These are phyloP conservation scores for Iodosphaeria phyllophila DNA, from an alignment of 2,329 filamentous ascomycete species.

Conservation along the genomic window DNA sequence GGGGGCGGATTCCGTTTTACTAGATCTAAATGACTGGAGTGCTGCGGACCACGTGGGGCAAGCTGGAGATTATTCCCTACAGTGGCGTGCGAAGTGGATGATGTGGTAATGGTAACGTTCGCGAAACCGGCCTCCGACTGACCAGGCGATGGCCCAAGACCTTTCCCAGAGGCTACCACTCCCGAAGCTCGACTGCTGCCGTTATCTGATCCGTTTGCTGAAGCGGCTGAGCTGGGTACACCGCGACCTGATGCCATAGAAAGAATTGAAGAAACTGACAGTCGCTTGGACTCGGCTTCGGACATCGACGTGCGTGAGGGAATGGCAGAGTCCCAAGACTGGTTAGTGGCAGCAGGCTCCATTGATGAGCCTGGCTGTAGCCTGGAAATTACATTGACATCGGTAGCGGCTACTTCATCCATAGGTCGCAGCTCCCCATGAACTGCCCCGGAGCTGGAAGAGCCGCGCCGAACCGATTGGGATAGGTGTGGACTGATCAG, in stretches of 20 bases:
- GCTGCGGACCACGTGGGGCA: conserved; percentile 19
- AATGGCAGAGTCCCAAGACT: conserved; percentile 29
- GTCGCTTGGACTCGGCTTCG: conserved; percentile 35
- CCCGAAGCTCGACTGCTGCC: conserved; percentile 23
- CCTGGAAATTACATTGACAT: conserved; percentile 16
- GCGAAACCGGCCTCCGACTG: conserved; percentile 32
- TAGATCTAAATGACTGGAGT: conserved; percentile 23
- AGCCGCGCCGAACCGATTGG: conserved; percentile 21
- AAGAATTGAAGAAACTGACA: conserved; percentile 57
- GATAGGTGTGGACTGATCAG: conserved; percentile 22
- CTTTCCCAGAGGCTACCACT: conserved; percentile 24
- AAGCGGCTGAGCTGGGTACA: conserved; percentile 30
- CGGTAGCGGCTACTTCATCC: conserved; percentile 27
- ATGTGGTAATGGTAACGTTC: conserved; percentile 33
- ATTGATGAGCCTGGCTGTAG: not conserved
- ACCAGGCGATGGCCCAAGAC: conserved; percentile 19
- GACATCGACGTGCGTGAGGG: conserved; percentile 27
- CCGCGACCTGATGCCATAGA: conserved; percentile 45
- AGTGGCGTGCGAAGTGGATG: conserved; percentile 24
- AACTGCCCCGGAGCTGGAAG: conserved; percentile 21
- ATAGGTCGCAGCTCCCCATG: too few species aligned
- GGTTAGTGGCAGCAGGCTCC: conserved; percentile 11
- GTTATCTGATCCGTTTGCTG: conserved; percentile 32
- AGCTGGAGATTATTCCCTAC: conserved; percentile 24
- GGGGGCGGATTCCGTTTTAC: conserved; percentile 20